A percentile compares a stretch with the other conserved stretches of the same genome.
phyloP scores from a whole-genome alignment of 495 filamentous ascomycete species.

The Penicillium waksmanii region DNA sequence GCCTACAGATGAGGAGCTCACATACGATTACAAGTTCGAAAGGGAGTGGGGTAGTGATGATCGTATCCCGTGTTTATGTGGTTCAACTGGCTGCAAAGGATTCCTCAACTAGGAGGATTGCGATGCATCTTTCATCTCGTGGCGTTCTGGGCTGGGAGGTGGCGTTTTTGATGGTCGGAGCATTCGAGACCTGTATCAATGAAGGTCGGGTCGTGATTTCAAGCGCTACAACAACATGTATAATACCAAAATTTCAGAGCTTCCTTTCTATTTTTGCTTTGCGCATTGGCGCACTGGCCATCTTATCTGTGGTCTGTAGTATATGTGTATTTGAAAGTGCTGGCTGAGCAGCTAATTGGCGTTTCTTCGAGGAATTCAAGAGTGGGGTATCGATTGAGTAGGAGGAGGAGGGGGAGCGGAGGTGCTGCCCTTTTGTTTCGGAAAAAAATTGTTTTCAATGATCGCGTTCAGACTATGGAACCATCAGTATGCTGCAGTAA shows the following conservation, averaged over 20 bases:
- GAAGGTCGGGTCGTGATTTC: constrained; percentile 20
- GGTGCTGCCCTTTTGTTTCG: too few species aligned
- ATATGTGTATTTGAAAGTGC: too few species aligned
- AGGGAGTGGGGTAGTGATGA: constrained; percentile 92
- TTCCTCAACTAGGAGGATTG: constrained; percentile 78
- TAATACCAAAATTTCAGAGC: constrained; percentile 30
- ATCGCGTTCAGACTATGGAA: too few species aligned
- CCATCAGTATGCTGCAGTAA: too few species aligned
- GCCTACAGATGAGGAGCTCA: constrained; percentile 87
- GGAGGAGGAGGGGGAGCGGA: too few species aligned
- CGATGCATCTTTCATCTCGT: constrained; percentile 4
- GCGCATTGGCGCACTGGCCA: too few species aligned
- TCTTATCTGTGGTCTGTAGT: too few species aligned
- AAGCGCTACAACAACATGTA: constrained; percentile 31
- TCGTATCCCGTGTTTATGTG: constrained; percentile 95
- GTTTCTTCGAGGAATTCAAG: too few species aligned
- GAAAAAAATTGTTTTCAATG: too few species aligned
- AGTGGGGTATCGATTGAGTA: too few species aligned
- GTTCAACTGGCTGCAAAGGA: constrained; percentile 93
- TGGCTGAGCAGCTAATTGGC: too few species aligned
- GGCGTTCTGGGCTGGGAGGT: constrained; percentile 22
- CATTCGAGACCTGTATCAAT: constrained; percentile 24
- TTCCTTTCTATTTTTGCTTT: constrained; percentile 7
- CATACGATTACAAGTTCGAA: constrained; percentile 99
- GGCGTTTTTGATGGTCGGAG: constrained; percentile 23